Evolutionary conservation across 345 rosid genomes (phyloP).

Genomic region (Citrus mangshanensis): DNA sequence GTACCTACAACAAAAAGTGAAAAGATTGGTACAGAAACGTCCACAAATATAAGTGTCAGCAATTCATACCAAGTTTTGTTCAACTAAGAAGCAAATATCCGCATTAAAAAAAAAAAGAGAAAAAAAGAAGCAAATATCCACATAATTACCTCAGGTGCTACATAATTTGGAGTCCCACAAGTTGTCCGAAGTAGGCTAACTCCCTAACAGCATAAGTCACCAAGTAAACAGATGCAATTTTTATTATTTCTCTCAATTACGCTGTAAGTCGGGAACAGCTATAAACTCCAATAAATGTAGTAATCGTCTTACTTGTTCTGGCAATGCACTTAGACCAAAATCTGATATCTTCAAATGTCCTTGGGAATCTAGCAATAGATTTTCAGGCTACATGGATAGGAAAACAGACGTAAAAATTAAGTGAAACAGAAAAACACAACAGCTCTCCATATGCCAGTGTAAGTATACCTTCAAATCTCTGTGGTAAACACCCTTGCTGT

Average conservation of each 20-base stretch:
- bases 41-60: not conserved
- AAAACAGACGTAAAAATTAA: conserved; percentile 19
- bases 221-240: not conserved
- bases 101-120: not conserved
- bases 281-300: not conserved
- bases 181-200: conserved; percentile 85
- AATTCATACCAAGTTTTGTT: not conserved
- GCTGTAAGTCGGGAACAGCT: not conserved
- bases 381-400: conserved; percentile 69
- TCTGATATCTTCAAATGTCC: conserved; percentile 92
- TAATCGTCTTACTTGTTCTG: conserved; percentile 58
- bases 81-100: not conserved
- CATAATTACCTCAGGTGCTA: conserved; percentile 88
- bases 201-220: conserved; percentile 45
- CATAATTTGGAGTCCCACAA: conserved; percentile 96
- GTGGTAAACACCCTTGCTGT: conserved; percentile 87
- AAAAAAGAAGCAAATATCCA: not conserved
- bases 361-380: conserved; percentile 87
- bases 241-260: not conserved
- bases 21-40: conserved; percentile 9
- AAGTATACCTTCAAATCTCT: conserved; percentile 81
- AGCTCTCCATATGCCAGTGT: not conserved
- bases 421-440: not conserved
- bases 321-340: conserved; percentile 93
- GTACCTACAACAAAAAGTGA: conserved; percentile 54